phyloP scores from a whole-genome alignment of 140 eudicot genomes.

The Ambrosia hybrid region DNA sequence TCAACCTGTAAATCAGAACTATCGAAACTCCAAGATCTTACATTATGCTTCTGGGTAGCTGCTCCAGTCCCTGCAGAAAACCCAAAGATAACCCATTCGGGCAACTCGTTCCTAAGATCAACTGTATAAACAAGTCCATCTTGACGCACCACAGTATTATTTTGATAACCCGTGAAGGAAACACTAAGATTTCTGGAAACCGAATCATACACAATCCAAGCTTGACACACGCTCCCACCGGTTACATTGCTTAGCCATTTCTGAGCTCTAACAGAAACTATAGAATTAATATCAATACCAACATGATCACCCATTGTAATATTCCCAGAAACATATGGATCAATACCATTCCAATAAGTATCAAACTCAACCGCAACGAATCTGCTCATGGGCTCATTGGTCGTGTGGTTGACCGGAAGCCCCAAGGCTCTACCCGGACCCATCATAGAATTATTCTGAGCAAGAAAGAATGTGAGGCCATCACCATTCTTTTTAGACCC shows the following conservation, averaged over 20 bases:
- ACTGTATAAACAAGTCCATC: background rate
- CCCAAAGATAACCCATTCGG: background rate
- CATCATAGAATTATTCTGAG: conserved; percentile 14
- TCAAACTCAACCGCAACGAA: background rate
- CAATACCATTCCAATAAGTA: background rate
- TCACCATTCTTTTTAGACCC: background rate
- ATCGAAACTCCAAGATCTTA: no score
- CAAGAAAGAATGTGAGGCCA: conserved; percentile 48
- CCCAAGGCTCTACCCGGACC: background rate
- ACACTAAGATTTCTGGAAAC: background rate
- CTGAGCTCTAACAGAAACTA: background rate
- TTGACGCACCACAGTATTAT: background rate
- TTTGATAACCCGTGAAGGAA: background rate
- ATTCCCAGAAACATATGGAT: background rate
- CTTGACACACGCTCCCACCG: background rate
- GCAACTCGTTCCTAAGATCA: background rate
- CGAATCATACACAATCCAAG: background rate
- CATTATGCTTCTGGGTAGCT: no score
- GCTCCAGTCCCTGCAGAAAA: background rate
- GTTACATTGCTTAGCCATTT: background rate
- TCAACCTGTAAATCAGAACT: no score
- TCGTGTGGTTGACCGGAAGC: background rate
- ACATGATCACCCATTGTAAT: background rate
- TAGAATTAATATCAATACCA: background rate
- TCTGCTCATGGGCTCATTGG: background rate